Evolutionary conservation across 441 rosid species (phyloP).

Genomic region (Arabidopsis lyrata): DNA sequence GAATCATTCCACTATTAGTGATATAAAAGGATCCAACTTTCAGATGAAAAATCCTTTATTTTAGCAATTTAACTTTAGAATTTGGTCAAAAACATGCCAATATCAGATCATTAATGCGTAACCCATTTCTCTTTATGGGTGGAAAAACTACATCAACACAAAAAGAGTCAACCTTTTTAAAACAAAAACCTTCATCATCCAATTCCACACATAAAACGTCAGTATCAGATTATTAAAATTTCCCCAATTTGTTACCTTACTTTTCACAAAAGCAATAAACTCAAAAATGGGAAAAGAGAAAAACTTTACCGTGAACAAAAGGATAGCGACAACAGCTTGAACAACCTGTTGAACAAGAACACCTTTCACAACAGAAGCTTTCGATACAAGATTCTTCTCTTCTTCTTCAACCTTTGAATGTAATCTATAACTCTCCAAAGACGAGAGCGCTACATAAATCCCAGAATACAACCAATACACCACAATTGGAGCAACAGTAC

Average conservation of each 20-base stretch:
- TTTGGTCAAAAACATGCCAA: neutral
- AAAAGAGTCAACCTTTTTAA: conserved; percentile 2
- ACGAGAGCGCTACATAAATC: conserved; percentile 59
- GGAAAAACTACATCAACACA: neutral
- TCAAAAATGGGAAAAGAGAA: neutral
- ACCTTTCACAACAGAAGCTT: conserved; percentile 68
- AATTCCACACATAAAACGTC: conserved; percentile 2
- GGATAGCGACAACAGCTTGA: conserved; percentile 75
- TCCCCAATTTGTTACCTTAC: neutral
- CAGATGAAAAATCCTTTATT: neutral
- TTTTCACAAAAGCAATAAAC: neutral
- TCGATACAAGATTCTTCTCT: conserved; percentile 81
- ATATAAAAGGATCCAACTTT: neutral
- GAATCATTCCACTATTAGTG: neutral
- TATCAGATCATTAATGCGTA: neutral
- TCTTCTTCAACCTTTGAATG: conserved; percentile 78
- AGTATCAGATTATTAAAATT: conserved; percentile 8
- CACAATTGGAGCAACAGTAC: conserved; percentile 69
- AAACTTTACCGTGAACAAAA: conserved; percentile 64
- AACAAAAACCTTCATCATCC: conserved; percentile 12
- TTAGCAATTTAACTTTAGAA: neutral
- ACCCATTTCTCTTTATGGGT: conserved; percentile 2
- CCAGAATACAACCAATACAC: conserved; percentile 89
- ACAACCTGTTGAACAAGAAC: conserved; percentile 82
- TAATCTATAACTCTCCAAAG: conserved; percentile 68